Percentiles rank a stretch among this genome's conserved stretches.
Conservation (phyloP, 352 stramenopile species). For the Phytopythium montanum region DNA sequence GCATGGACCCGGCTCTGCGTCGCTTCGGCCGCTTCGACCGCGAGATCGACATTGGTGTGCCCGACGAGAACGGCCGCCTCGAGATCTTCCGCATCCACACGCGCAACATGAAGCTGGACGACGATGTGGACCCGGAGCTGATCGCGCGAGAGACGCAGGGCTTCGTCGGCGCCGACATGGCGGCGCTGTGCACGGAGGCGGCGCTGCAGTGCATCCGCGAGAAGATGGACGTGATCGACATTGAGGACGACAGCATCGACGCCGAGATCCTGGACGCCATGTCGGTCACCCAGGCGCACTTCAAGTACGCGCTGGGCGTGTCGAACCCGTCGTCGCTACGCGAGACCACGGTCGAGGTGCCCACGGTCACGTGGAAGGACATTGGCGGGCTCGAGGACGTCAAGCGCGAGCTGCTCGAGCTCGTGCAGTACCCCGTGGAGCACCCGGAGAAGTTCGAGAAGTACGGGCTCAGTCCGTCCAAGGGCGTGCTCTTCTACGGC, state of each 20-base stretch:
- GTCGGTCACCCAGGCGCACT: slow-evolving; percentile 98
- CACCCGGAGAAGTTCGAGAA: slow-evolving; percentile 99
- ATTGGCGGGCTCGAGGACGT: slow-evolving; percentile 98
- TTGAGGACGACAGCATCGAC: slow-evolving; percentile 99
- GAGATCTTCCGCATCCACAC: slow-evolving; percentile 99
- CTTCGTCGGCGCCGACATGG: slow-evolving; percentile 99
- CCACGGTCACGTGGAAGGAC: slow-evolving; percentile 98
- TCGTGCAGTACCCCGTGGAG: slow-evolving; percentile 99
- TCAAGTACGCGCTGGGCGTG: slow-evolving; percentile 97
- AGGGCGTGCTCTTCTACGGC: slow-evolving; percentile 99
- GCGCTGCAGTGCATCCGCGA: slow-evolving; percentile 99
- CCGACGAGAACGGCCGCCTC: slow-evolving; percentile 97
- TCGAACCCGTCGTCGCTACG: slow-evolving; percentile 98
- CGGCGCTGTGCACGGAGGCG: slow-evolving; percentile 97
- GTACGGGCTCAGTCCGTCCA: slow-evolving; percentile 92
- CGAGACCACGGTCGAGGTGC: slow-evolving; percentile 99
- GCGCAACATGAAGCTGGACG: slow-evolving; percentile 99
- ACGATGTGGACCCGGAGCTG: slow-evolving; percentile 97
- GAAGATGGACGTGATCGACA: slow-evolving; percentile 99
- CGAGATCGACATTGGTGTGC: slow-evolving; percentile 99
- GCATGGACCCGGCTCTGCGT: slow-evolving; percentile 97
- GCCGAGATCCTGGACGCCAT: slow-evolving; percentile 98
- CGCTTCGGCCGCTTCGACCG: slow-evolving; percentile 99
- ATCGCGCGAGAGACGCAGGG: slow-evolving; percentile 98
- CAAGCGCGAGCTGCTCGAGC: slow-evolving; percentile 98